Base-by-base conservation (phyloP, 2,329 filamentous ascomycete genomes). In the Aspergillus pseudonomiae region DNA sequence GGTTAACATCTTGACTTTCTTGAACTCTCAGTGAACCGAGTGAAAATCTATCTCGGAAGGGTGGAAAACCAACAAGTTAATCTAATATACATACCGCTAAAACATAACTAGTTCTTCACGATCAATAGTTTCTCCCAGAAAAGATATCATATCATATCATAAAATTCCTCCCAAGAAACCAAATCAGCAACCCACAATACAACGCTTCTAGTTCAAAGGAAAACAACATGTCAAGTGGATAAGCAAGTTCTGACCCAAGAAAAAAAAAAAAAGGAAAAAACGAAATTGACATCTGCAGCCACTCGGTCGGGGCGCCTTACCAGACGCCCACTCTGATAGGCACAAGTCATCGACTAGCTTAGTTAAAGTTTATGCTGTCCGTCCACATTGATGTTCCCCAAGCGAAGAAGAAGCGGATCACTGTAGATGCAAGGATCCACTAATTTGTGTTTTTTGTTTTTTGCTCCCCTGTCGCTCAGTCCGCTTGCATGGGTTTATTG, bases 261-360 rank as follows among this genome's bases (percentile, higher is more conserved):
- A 16, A 46, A 26, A 46, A 46, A 24, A 24, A 46, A 48, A 28
- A 26, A 48, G 4, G 5, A 6, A n/a, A 43, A 61, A 19, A 7
- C 9, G 34, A 61, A 59, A 59, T 55, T 63, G 55, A 63, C 65
- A 61, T 60, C 64, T 66, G 64, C 64, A 64, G 60, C 62, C 64
- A 57, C 61, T 66, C 59, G 62, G 59, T 59, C 59, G 58, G 61
- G 63, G 63, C 61, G 61, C 57, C 61, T 55, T 52, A 24, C 26
- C 10, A 30, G 39, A 9, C 19, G 45, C 19, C 60, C 6, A 54
- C 61, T 59, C 39, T 68, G 62, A 68, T 66, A 63, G 65, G 64
- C 52, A 69, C 67, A 68, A 34, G 61, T 69, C 59, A 60, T 59
- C 61, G 61, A 57, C 63, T 68, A 68, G 65, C 61, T 61, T 57